Percentiles rank a stretch among this genome's conserved stretches.
These are phyloP conservation scores for Lepraria neglecta DNA, from an alignment of 495 filamentous ascomycete species.

Conservation along the genomic window DNA sequence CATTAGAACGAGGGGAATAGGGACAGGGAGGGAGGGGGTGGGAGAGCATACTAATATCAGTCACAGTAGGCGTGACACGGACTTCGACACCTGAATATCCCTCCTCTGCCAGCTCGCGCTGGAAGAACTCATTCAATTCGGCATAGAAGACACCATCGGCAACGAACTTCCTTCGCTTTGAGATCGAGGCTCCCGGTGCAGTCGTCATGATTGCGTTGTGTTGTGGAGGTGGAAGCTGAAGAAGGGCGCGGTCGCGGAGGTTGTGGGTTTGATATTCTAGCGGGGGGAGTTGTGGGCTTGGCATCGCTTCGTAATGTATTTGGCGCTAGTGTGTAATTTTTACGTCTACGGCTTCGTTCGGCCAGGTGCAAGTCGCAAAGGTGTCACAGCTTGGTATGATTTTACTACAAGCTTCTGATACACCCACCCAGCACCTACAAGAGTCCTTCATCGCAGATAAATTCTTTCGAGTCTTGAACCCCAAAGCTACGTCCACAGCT, in stretches of 20 bases:
- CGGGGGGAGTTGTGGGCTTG: constrained; percentile 24
- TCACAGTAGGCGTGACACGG: constrained; percentile 98
- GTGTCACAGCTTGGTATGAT: too few relatives aligned
- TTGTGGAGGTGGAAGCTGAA: not conserved
- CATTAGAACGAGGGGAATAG: not conserved
- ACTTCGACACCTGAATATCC: constrained; percentile 99
- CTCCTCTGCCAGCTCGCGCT: constrained; percentile 99
- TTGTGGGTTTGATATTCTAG: constrained; percentile 27
- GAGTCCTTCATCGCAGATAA: too few relatives aligned
- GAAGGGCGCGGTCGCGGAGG: constrained; percentile 19
- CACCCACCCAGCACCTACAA: not conserved
- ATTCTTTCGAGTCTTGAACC: not conserved
- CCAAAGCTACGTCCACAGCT: not conserved
- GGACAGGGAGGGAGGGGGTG: not conserved
- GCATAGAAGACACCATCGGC: constrained; percentile 99
- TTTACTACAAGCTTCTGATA: not conserved
- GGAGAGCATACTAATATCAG: constrained; percentile 77
- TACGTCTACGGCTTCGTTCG: not conserved
- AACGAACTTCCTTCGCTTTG: constrained; percentile 99
- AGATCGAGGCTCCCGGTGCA: constrained; percentile 64
- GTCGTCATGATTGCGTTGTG: constrained; percentile 50
- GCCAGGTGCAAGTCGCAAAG: not conserved
- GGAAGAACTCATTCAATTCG: constrained; percentile 99
- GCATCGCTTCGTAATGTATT: constrained; percentile 17
- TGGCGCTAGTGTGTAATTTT: constrained; percentile 12